Evolutionary conservation across 768 basidiomycete genomes (phyloP).

Genomic region (Trametes villosa): DNA sequence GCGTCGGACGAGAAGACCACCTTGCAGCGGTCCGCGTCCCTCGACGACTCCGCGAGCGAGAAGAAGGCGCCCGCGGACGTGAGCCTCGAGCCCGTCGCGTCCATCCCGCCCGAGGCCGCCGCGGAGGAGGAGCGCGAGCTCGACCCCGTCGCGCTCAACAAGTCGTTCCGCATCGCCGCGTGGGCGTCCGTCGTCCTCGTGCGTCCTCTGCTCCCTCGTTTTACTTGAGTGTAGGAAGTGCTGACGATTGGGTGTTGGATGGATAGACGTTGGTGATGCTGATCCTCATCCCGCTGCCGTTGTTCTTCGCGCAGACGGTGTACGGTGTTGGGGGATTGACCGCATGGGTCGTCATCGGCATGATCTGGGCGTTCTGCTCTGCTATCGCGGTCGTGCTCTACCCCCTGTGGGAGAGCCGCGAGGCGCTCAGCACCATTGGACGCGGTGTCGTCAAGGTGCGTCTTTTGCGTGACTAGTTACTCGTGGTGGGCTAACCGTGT

Average conservation of each 20-base stretch:
- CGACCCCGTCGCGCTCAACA: conserved; percentile 64
- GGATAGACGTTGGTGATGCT: conserved; percentile 64
- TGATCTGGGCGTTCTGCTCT: conserved; percentile 85
- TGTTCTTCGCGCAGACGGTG: conserved; percentile 82
- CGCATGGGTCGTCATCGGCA: conserved; percentile 81
- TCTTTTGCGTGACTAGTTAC: neutral
- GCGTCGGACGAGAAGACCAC: conserved; percentile 17
- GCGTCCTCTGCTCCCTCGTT: conserved; percentile 28
- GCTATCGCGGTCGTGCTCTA: conserved; percentile 78
- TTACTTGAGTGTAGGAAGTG: conserved; percentile 1
- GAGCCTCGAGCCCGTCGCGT: conserved; percentile 32
- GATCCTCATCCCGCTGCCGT: conserved; percentile 79
- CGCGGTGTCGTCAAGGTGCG: conserved; percentile 67
- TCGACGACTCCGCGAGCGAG: conserved; percentile 41
- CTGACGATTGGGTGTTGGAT: neutral
- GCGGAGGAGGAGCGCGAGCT: conserved; percentile 57
- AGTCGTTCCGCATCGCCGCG: conserved; percentile 82
- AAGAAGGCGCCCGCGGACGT: conserved; percentile 39
- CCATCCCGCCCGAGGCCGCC: conserved; percentile 37
- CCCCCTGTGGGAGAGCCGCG: conserved; percentile 84
- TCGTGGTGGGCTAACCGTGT: neutral
- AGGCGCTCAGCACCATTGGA: conserved; percentile 60
- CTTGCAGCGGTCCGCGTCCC: conserved; percentile 25
- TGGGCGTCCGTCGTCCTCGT: conserved; percentile 74
- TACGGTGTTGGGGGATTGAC: conserved; percentile 67